phyloP scores from a whole-genome alignment of 1,284 basidiomycete genomes.

The Athelia psychrophila region DNA sequence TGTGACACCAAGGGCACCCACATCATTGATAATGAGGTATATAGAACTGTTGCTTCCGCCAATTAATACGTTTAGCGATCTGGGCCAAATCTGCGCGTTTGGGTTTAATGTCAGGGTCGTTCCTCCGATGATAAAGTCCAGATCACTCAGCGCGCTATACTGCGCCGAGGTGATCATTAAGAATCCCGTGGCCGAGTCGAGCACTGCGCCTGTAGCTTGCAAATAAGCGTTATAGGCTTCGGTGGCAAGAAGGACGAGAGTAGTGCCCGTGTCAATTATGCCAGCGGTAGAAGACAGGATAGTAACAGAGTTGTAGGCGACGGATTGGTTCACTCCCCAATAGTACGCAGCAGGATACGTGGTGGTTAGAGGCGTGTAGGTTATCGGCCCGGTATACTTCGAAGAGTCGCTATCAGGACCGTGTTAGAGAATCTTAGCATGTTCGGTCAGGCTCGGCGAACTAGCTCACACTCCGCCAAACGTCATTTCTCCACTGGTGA shows the following conservation, averaged over 20 bases:
- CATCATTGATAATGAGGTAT: not conserved
- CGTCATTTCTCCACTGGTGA: not conserved
- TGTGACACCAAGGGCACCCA: slow-evolving; percentile 1
- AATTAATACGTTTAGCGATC: not conserved
- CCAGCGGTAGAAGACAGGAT: not conserved
- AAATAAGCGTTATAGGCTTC: not conserved
- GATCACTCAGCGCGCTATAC: slow-evolving; percentile 14
- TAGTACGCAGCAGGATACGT: not conserved
- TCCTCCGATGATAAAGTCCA: slow-evolving; percentile 16
- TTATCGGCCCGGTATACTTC: not conserved
- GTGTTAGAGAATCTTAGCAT: not conserved
- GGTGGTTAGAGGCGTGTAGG: not conserved
- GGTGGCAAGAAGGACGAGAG: slow-evolving; percentile 6
- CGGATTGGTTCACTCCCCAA: not conserved
- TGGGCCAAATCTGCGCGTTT: slow-evolving; percentile 1
- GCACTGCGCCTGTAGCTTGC: not conserved
- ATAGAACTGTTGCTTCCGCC: not conserved
- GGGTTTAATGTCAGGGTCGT: slow-evolving; percentile 3
- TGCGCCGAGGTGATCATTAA: slow-evolving; percentile 16
- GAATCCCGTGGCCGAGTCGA: slow-evolving; percentile 6
- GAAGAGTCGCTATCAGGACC: not conserved
- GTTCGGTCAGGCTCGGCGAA: not conserved
- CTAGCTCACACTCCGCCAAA: slow-evolving; percentile 1
- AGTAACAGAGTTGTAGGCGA: not conserved
- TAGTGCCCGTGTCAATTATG: slow-evolving; percentile 17